Percentiles rank a stretch among this genome's conserved stretches.
These are phyloP conservation scores for Flaveria bidentis DNA, from an alignment of 129 eudicot genomes.

Conservation along the genomic window DNA sequence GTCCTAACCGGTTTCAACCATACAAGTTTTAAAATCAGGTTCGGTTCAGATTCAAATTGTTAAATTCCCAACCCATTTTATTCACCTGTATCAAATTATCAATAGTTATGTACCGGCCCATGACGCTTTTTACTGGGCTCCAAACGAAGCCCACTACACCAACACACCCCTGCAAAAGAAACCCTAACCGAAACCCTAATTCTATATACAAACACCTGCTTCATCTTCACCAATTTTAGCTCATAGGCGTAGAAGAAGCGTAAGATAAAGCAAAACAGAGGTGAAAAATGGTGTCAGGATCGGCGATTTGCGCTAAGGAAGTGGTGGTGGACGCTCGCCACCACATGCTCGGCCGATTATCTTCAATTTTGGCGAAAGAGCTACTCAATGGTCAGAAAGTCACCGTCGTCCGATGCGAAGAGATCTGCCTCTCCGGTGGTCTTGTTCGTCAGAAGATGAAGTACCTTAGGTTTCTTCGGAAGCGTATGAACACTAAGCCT, in stretches of 20 bases:
- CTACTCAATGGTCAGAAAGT: constrained; percentile 66
- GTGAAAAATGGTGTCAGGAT: constrained; percentile 61
- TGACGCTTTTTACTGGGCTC: neutral
- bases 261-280: constrained; percentile 10
- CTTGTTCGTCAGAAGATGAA: constrained; percentile 82
- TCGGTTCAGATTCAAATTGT: too few relatives aligned
- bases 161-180: neutral
- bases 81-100: too few relatives aligned
- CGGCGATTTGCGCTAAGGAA: constrained; percentile 57
- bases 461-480: constrained; percentile 64
- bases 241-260: neutral
- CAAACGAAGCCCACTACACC: neutral
- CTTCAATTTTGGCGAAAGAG: constrained; percentile 71
- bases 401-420: constrained; percentile 70
- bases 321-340: constrained; percentile 77
- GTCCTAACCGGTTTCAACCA: too few relatives aligned
- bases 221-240: neutral
- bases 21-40: too few relatives aligned
- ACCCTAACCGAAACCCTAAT: constrained; percentile 34
- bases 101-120: neutral
- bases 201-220: constrained; percentile 2
- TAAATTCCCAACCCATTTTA: too few relatives aligned
- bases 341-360: constrained; percentile 73
- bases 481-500: constrained; percentile 82
- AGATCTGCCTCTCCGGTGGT: constrained; percentile 78